Evolutionary conservation across 495 filamentous ascomycete species (phyloP), one percentile per base, ranked within the genome.

Genomic region (Glarea lozoyensis): DNA sequence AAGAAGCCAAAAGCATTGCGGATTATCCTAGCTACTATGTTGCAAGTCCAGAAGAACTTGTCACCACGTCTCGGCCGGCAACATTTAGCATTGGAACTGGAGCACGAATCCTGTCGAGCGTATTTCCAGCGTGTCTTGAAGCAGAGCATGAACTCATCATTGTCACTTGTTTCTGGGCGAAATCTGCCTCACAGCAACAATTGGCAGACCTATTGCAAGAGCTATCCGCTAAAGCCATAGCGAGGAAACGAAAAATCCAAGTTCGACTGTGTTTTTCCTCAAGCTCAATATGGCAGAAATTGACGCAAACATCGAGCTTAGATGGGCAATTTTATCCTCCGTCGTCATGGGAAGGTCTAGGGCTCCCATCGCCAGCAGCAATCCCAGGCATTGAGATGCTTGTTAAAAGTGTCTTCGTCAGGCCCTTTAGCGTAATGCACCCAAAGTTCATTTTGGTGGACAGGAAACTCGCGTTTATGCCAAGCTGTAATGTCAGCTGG

Each of bases 101-200:
- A 13, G 9, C 36, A 25, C 43, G 50, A 33, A 22, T 57, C n/a
- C 37, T 53, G 1, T 45, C 43, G 10, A 44, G 64, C 4, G 58
- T 82, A 5, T 60, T 78, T 3, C 73, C 78, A 5, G 71, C 72
- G 25, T 72, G 86, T 21, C 51, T 63, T 1, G 50, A 60, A 5
- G 79, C 83, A 1, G 53, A 68, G 11, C 56, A 63, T 31, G 84
- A 87, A 50, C 58, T 88, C 21, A 68, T 86, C 34, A 64, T 88
- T 33, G 79, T 84, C 2, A 87, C 84, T 11, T 87, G 84, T 55
- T 88, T 85, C 59, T 88, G 83, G 84, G 76, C 79, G 1, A 55
- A 61, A 2, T 84, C 81, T 1, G 49, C 60, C 3, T 75, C 73
- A 1, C 62, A 78, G 38, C 54, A 58, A 2, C 62, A 63, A 0